phyloP scores from a whole-genome alignment of 768 basidiomycete species.

The Agrocybe pediades region DNA sequence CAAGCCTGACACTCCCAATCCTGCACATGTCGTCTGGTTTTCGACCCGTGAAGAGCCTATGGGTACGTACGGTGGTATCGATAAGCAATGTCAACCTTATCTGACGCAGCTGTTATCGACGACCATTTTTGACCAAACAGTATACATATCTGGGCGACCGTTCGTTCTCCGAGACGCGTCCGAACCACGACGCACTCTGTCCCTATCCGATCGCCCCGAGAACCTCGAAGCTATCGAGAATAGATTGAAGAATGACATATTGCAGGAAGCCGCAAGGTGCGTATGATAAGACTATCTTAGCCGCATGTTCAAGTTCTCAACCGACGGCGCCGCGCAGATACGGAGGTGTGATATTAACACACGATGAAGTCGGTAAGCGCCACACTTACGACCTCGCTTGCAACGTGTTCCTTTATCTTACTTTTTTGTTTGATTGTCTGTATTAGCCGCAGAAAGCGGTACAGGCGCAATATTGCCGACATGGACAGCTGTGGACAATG shows the following conservation, averaged over 20 bases:
- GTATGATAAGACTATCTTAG: constrained; percentile 1
- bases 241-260: constrained; percentile 87
- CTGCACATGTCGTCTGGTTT: constrained; percentile 90
- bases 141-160: constrained; percentile 89
- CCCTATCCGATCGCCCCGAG: constrained; percentile 89
- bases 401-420: not conserved
- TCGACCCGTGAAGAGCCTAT: constrained; percentile 96
- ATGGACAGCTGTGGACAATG: constrained; percentile 88
- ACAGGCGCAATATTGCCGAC: constrained; percentile 86
- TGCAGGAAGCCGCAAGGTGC: constrained; percentile 78
- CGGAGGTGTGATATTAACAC: constrained; percentile 89
- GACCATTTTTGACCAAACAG: constrained; percentile 35
- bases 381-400: too few species aligned
- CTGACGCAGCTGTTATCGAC: too few species aligned
- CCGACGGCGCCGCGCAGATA: constrained; percentile 46
- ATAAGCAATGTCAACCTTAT: not conserved
- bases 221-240: constrained; percentile 93
- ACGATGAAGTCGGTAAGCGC: constrained; percentile 81
- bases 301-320: not conserved
- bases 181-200: constrained; percentile 76
- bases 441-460: constrained; percentile 44
- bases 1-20: constrained; percentile 60
- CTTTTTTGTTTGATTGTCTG: too few species aligned
- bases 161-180: constrained; percentile 91
- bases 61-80: constrained; percentile 46